These are phyloP conservation scores for Pichia sp. DNA, from an alignment of 1,139 yeast species.

Conservation along the genomic window DNA sequence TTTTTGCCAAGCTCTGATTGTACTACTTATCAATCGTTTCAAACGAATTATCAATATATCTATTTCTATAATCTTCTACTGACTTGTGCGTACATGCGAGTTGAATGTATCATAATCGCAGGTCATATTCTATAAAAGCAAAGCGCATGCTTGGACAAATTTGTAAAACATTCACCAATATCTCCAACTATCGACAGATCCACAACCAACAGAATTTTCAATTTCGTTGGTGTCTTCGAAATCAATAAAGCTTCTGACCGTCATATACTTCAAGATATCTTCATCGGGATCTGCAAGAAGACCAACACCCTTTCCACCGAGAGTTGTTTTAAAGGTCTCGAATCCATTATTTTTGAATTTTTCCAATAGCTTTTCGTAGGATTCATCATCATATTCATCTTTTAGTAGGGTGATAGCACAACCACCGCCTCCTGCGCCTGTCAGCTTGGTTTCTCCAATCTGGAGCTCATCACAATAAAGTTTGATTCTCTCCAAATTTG, in stretches of 20 bases:
- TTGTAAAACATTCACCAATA: slow-evolving; percentile 40
- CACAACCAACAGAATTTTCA: slow-evolving; percentile 40
- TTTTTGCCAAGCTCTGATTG: slow-evolving; percentile 6
- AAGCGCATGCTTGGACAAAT: not conserved
- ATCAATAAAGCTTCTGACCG: slow-evolving; percentile 33
- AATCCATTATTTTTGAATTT: slow-evolving; percentile 43
- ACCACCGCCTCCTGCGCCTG: slow-evolving; percentile 99
- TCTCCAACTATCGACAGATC: slow-evolving; percentile 42
- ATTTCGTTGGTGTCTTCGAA: slow-evolving; percentile 39
- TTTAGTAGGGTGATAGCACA: slow-evolving; percentile 85
- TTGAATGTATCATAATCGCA: not conserved
- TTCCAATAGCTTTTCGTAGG: slow-evolving; percentile 26
- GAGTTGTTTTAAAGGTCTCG: slow-evolving; percentile 71
- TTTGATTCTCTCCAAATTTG: slow-evolving; percentile 69
- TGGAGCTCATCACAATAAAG: slow-evolving; percentile 50
- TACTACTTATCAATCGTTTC: too few species aligned
- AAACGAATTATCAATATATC: too few species aligned
- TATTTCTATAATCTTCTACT: too few species aligned
- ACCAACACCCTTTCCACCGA: slow-evolving; percentile 91
- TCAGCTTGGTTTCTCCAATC: slow-evolving; percentile 85
- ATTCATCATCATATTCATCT: slow-evolving; percentile 35
- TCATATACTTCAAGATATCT: slow-evolving; percentile 18
- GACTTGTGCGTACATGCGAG: too few species aligned
- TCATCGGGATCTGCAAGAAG: slow-evolving; percentile 30
- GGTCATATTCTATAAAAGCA: not conserved